These are phyloP conservation scores for Chrysosporium keratinophilum DNA, from an alignment of 2,329 filamentous ascomycete species.

Conservation along the genomic window DNA sequence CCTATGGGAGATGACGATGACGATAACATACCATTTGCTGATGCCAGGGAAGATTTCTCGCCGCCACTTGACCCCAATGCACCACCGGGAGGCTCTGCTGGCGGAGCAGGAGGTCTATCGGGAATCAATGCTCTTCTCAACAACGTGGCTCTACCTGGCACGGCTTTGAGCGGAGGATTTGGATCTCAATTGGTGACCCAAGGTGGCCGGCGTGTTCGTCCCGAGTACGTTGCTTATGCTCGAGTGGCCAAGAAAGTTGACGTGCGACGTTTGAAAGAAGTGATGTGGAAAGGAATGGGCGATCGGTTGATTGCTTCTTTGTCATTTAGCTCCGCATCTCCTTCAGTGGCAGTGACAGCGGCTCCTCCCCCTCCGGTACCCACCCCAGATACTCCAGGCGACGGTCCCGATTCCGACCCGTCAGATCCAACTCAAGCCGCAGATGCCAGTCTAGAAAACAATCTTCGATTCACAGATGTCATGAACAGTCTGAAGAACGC, in stretches of 20 bases:
- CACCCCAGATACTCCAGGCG: background rate
- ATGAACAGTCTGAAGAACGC: conserved; percentile 82
- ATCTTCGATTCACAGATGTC: conserved; percentile 76
- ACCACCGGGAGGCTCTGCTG: conserved; percentile 24
- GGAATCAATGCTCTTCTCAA: conserved; percentile 33
- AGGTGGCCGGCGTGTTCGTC: conserved; percentile 46
- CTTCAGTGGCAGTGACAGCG: conserved; percentile 12
- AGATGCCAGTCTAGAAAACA: conserved; percentile 29
- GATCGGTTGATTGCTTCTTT: conserved; percentile 33
- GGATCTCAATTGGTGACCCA: conserved; percentile 54
- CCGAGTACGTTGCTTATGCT: conserved; percentile 57
- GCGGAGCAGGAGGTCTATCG: conserved; percentile 27
- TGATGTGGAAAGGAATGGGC: conserved; percentile 55
- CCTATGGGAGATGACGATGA: conserved; percentile 38
- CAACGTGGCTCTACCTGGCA: conserved; percentile 31
- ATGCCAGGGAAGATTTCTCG: conserved; percentile 41
- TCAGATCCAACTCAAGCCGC: conserved; percentile 28
- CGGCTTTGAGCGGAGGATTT: conserved; percentile 45
- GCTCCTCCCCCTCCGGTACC: background rate
- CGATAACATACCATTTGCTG: conserved; percentile 40
- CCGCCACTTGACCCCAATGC: conserved; percentile 30
- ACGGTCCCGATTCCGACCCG: conserved; percentile 13
- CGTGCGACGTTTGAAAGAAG: conserved; percentile 52
- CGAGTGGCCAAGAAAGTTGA: conserved; percentile 58
- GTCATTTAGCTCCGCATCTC: conserved; percentile 20